Conservation (phyloP, 164 flowering plant species). For the Umbellularia californica region DNA sequence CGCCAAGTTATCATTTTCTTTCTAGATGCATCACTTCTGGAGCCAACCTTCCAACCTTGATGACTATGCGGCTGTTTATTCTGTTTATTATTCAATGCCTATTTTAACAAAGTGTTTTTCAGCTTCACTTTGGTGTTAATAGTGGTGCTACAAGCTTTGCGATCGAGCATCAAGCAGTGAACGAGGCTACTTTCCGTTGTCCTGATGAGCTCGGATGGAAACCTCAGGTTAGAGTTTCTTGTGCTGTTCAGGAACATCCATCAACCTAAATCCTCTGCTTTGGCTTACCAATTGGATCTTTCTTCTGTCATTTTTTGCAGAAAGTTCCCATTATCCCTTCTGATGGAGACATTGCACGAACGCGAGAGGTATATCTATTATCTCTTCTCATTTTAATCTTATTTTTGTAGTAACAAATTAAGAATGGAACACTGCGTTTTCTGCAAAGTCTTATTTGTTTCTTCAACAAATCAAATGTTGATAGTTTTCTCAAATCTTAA, state of each 20-base stretch:
- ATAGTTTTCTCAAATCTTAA: too few relatives aligned
- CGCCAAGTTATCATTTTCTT: not conserved
- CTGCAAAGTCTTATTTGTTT: too few relatives aligned
- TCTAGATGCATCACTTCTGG: not conserved
- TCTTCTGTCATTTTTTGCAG: conserved; percentile 32
- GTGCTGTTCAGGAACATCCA: not conserved
- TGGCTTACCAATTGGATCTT: not conserved
- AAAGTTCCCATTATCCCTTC: conserved; percentile 73
- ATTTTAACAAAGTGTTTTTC: conserved; percentile 19
- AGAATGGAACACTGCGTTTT: too few relatives aligned
- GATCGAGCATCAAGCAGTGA: conserved; percentile 80
- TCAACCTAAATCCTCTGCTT: not conserved
- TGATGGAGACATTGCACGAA: conserved; percentile 68
- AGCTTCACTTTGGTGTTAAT: conserved; percentile 96
- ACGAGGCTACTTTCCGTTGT: conserved; percentile 96
- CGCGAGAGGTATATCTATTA: conserved; percentile 50
- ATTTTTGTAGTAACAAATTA: too few relatives aligned
- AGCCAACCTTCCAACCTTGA: not conserved
- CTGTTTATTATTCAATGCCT: not conserved
- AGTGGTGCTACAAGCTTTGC: conserved; percentile 93
- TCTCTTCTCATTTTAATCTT: too few relatives aligned
- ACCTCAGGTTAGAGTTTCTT: conserved; percentile 51
- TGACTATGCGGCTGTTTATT: not conserved
- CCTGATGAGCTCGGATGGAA: conserved; percentile 99
- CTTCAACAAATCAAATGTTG: too few relatives aligned